Evolutionary conservation across 1,284 basidiomycete genomes (phyloP).

Genomic region (Cutaneotrichosporon curvatum): DNA sequence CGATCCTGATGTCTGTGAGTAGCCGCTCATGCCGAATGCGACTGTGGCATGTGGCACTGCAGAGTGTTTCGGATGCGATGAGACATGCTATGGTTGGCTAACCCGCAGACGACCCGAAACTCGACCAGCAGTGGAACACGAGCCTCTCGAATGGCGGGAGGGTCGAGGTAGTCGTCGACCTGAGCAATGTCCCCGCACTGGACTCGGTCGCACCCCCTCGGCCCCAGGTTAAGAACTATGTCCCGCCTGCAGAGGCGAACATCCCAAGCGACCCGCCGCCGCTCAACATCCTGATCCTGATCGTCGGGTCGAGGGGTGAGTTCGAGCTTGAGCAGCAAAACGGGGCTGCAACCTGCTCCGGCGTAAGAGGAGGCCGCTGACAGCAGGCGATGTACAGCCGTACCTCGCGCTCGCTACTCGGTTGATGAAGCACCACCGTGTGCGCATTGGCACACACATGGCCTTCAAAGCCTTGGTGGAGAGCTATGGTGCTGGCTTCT

Average conservation of each 20-base stretch:
- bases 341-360: not conserved
- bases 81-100: too few species aligned
- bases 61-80: too few species aligned
- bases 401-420: conserved; percentile 58
- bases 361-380: not conserved
- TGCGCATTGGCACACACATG: conserved; percentile 61
- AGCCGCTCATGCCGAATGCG: too few species aligned
- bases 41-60: too few species aligned
- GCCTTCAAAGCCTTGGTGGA: conserved; percentile 57
- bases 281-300: conserved; percentile 58
- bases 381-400: conserved; percentile 61
- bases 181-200: not conserved
- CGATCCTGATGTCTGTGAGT: too few species aligned
- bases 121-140: conserved; percentile 1
- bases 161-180: conserved; percentile 3
- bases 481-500: conserved; percentile 16
- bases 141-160: not conserved
- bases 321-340: not conserved
- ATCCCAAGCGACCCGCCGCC: conserved; percentile 36
- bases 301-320: conserved; percentile 58
- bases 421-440: conserved; percentile 54
- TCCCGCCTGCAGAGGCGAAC: not conserved
- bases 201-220: too few species aligned
- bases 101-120: too few species aligned
- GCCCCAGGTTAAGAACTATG: too few species aligned